These are phyloP conservation scores for Fusarium virguliforme DNA, from an alignment of 2,329 filamentous ascomycete genomes.

Conservation along the genomic window DNA sequence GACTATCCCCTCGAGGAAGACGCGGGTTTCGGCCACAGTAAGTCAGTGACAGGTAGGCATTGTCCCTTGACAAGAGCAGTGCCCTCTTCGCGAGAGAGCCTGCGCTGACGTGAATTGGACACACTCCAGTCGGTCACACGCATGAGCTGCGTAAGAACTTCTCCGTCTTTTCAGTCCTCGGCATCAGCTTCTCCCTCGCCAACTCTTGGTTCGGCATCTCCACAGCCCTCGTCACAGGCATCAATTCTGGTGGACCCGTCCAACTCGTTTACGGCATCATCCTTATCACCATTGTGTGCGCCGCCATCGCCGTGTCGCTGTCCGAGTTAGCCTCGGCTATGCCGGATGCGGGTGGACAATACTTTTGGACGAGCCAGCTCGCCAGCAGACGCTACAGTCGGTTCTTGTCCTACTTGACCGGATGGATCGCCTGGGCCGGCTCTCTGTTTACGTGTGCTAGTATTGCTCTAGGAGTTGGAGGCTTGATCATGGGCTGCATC, in stretches of 20 bases:
- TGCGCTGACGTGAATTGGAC: not conserved
- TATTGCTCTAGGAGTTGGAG: not conserved
- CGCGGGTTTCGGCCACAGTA: not conserved
- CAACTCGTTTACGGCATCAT: constrained; percentile 4
- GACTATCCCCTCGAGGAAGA: constrained; percentile 1
- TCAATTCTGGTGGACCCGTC: constrained; percentile 17
- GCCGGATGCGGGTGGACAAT: not conserved
- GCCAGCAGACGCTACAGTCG: not conserved
- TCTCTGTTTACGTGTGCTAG: constrained; percentile 3
- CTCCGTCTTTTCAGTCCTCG: constrained; percentile 33
- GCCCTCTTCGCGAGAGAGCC: not conserved
- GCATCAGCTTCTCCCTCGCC: constrained; percentile 27
- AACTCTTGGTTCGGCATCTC: constrained; percentile 34
- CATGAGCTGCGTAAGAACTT: constrained; percentile 23
- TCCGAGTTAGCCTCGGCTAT: constrained; percentile 3
- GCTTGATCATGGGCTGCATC: constrained; percentile 3
- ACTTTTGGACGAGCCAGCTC: constrained; percentile 2
- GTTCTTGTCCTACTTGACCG: not conserved
- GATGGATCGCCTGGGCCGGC: constrained; percentile 1
- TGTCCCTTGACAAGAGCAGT: not conserved
- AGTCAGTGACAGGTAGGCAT: not conserved
- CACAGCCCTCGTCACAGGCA: constrained; percentile 19
- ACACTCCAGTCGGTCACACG: not conserved
- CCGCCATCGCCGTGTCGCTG: not conserved
- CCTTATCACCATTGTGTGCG: constrained; percentile 2